Evolutionary conservation across 2,329 filamentous ascomycete genomes (phyloP).

Genomic region (Trichophyton rubrum): DNA sequence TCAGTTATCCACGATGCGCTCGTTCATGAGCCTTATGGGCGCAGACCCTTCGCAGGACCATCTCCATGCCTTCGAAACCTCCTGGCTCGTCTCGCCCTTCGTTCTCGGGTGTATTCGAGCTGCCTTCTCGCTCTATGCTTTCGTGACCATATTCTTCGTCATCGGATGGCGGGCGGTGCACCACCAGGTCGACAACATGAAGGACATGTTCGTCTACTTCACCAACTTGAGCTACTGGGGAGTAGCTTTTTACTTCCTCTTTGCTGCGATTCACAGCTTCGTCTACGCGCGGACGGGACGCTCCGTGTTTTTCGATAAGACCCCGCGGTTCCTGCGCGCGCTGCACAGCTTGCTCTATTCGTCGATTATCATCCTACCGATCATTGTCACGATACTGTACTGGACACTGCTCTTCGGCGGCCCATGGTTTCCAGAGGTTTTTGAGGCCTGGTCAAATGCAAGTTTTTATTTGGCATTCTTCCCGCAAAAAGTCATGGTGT

Average conservation of each 20-base stretch:
- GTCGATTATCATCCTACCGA: slow-evolving; percentile 50
- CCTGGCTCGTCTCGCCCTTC: slow-evolving; percentile 59
- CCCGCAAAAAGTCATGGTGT: too few species aligned
- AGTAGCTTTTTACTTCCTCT: slow-evolving; percentile 62
- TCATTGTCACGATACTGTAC: slow-evolving; percentile 59
- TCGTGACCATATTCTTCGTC: slow-evolving; percentile 55
- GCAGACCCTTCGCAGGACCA: slow-evolving; percentile 32
- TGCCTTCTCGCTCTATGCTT: slow-evolving; percentile 48
- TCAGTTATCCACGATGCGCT: not conserved
- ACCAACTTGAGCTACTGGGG: slow-evolving; percentile 75
- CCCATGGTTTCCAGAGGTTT: slow-evolving; percentile 41
- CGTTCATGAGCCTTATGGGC: slow-evolving; percentile 21
- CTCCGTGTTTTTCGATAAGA: slow-evolving; percentile 44
- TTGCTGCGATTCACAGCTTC: slow-evolving; percentile 55
- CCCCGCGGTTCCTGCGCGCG: slow-evolving; percentile 50
- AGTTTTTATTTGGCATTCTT: slow-evolving; percentile 2
- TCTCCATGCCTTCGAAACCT: slow-evolving; percentile 60
- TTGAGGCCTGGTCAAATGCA: slow-evolving; percentile 43
- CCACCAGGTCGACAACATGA: slow-evolving; percentile 35
- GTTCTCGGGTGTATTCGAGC: slow-evolving; percentile 35
- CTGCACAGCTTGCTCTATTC: slow-evolving; percentile 55
- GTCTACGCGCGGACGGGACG: slow-evolving; percentile 47
- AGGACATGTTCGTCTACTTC: slow-evolving; percentile 64
- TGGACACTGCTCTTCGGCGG: slow-evolving; percentile 50
- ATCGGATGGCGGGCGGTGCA: slow-evolving; percentile 54